Conservation (phyloP, 306 rosid genomes). For the Pterocarpus macrocarpus region DNA sequence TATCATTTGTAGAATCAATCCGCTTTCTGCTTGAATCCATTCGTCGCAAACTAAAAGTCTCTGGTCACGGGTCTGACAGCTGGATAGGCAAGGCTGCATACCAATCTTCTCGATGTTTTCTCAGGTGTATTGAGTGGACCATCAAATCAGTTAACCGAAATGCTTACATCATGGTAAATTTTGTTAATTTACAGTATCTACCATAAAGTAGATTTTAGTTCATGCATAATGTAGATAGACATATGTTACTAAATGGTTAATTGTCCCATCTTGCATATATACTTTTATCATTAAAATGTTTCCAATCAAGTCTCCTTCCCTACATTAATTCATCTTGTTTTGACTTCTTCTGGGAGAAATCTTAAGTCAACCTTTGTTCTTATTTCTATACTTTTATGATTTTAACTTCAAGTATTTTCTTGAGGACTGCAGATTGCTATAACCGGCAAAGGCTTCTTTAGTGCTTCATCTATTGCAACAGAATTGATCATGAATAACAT, state of each 20-base stretch:
- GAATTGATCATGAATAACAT: conserved; percentile 89
- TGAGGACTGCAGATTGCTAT: conserved; percentile 81
- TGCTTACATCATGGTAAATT: conserved; percentile 92
- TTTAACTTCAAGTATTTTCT: conserved; percentile 1
- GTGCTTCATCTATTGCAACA: conserved; percentile 82
- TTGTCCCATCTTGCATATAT: background rate
- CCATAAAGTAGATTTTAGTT: conserved; percentile 18
- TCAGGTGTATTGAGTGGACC: conserved; percentile 85
- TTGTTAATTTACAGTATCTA: conserved; percentile 23
- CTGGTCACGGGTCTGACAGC: conserved; percentile 62
- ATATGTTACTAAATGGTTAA: background rate
- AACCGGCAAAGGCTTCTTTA: conserved; percentile 85
- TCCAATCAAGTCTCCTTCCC: background rate
- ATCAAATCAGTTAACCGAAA: conserved; percentile 93
- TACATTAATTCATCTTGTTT: no score
- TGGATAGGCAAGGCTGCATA: conserved; percentile 72
- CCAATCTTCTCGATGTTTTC: conserved; percentile 68
- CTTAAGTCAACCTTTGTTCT: no score
- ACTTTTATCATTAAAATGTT: background rate
- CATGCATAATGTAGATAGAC: conserved; percentile 5
- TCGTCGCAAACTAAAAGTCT: conserved; percentile 83
- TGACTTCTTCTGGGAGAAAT: no score
- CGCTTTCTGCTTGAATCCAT: conserved; percentile 90
- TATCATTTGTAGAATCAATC: conserved; percentile 89
- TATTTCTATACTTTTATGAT: background rate